These are phyloP conservation scores for Brassica balearica DNA, from an alignment of 441 rosid genomes.

Conservation along the genomic window DNA sequence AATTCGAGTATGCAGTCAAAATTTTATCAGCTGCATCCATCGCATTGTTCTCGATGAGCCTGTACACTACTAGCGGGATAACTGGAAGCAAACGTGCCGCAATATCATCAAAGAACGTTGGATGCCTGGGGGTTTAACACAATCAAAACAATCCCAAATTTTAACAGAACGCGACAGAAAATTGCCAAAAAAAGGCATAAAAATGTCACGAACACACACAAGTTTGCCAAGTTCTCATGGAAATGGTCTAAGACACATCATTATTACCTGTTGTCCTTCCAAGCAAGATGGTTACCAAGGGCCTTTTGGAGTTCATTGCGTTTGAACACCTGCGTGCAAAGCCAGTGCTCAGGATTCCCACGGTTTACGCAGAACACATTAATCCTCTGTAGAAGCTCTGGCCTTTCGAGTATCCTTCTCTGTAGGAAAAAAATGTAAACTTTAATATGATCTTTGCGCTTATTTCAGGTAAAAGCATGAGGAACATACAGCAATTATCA, in stretches of 20 bases:
- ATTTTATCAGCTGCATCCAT: constrained; percentile 77
- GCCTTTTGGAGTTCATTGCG: constrained; percentile 88
- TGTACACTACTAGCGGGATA: constrained; percentile 86
- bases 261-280: constrained; percentile 86
- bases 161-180: constrained; percentile 21
- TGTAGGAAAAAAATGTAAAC: constrained; percentile 47
- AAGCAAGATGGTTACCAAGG: constrained; percentile 96
- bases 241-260: constrained; percentile 15
- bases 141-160: constrained; percentile 16
- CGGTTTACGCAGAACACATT: constrained; percentile 63
- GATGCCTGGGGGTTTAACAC: constrained; percentile 64
- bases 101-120: constrained; percentile 92
- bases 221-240: constrained; percentile 1
- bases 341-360: constrained; percentile 91
- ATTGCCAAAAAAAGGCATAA: background rate
- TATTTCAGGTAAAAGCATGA: constrained; percentile 22
- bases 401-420: constrained; percentile 77
- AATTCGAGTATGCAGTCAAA: constrained; percentile 60
- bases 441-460: constrained; percentile 1
- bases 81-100: constrained; percentile 93
- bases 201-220: background rate
- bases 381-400: constrained; percentile 83
- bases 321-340: constrained; percentile 70
- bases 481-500: constrained; percentile 78
- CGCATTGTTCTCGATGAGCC: constrained; percentile 93